Evolutionary conservation across 1,284 basidiomycete genomes (phyloP).

Genomic region (Marasmius tenuissimus): DNA sequence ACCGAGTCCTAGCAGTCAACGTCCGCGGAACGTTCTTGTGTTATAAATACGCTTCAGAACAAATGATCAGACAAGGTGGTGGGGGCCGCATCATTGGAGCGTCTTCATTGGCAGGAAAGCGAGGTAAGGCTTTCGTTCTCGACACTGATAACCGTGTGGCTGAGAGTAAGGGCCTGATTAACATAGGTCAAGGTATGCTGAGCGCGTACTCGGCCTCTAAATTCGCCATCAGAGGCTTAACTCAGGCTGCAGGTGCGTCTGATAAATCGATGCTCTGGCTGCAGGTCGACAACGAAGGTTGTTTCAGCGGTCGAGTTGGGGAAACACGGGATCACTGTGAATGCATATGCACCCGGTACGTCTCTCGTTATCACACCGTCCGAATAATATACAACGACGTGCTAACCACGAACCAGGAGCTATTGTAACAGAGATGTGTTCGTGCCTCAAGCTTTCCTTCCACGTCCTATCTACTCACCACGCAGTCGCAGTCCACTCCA

Average conservation of each 20-base stretch:
- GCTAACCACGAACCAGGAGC: background rate
- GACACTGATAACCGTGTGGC: background rate
- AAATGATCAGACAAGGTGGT: constrained; percentile 21
- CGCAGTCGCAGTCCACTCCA: background rate
- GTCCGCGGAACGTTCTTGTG: constrained; percentile 18
- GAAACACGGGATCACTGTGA: constrained; percentile 10
- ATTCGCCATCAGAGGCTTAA: constrained; percentile 31
- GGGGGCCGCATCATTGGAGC: constrained; percentile 28
- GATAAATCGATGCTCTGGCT: background rate
- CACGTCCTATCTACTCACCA: background rate
- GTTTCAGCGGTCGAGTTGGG: constrained; percentile 1
- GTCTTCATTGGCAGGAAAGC: constrained; percentile 21
- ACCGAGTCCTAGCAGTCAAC: constrained; percentile 16
- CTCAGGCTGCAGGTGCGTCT: constrained; percentile 25
- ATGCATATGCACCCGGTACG: constrained; percentile 11
- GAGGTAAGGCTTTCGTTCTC: constrained; percentile 9
- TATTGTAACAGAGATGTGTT: background rate
- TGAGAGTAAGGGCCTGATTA: background rate
- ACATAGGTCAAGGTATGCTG: constrained; percentile 12
- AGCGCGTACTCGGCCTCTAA: constrained; percentile 26
- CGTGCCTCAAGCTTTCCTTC: background rate
- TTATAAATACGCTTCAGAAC: constrained; percentile 19
- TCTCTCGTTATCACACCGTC: background rate
- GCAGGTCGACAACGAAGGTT: background rate
- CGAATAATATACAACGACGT: background rate